Evolutionary conservation across 2,329 filamentous ascomycete species (phyloP), one percentile per base, ranked within the genome.

Genomic region (Pezicula radicicola): DNA sequence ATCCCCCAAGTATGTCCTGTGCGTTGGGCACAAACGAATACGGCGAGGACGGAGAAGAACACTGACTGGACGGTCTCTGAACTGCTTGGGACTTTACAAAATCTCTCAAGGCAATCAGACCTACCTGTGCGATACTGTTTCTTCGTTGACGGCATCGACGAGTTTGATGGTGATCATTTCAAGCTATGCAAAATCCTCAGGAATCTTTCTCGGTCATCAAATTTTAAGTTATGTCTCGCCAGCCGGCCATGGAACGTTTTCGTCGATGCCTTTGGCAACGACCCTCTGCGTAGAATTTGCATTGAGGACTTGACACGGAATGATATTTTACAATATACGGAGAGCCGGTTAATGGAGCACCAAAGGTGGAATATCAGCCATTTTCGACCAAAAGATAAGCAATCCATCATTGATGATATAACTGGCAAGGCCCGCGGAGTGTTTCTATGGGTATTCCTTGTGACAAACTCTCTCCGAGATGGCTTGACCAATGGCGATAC

Each of bases 101-200:
- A 16, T 25, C 19, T 55, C 12, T 33, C 47, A 28, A 10, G 8
- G 4, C 13, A 30, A n/a, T 37, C 42, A 15, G 21, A 21, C 16
- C n/a, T 42, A 8, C 33, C 33, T 8, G 25, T 48, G 13, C 49
- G 45, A 45, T 47, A 46, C 21, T 55, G 53, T 30, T 46, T 54
- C 16, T 48, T 54, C 8, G 28, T 54, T 19, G 52, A 54, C 27
- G 52, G 52, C 25, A 21, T 55, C 10, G 53, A 55, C 36, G 53
- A 55, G 21, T 55, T 36, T 28, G 36, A 49, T 10, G 50, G 50
- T 3, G 49, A 55, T 28, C 45, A 51, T 21, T n/a, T 28, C 8
- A 18, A 51, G n/a, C n/a, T 54, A 6, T 28, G 18, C 9, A 2
- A 25, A 7, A 21, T 45, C 19, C 36, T 54, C 15, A 30, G 25